These are phyloP conservation scores for Cryphonectria parasitica DNA, from an alignment of 2,329 filamentous ascomycete genomes.

Conservation along the genomic window DNA sequence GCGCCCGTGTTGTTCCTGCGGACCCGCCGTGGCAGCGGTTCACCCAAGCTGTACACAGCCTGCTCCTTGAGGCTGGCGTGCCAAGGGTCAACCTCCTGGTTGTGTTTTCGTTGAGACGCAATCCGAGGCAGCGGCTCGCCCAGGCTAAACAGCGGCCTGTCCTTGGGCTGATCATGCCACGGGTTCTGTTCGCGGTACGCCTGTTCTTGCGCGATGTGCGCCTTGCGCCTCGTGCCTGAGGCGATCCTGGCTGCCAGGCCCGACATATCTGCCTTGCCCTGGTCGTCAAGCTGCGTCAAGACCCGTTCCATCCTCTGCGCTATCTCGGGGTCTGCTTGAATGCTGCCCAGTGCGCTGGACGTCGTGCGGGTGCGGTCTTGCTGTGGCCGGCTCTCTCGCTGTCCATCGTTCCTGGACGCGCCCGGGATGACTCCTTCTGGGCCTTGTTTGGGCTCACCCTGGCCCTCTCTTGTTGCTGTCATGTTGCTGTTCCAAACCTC, in stretches of 20 bases:
- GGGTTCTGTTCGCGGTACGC: conserved; percentile 35
- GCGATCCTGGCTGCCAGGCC: conserved; percentile 19
- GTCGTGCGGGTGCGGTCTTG: conserved; percentile 6
- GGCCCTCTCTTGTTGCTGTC: neutral
- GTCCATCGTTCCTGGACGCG: neutral
- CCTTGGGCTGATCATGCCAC: conserved; percentile 32
- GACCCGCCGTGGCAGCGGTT: conserved; percentile 32
- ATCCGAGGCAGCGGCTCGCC: conserved; percentile 33
- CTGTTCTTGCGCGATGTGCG: conserved; percentile 25
- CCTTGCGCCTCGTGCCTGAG: conserved; percentile 17
- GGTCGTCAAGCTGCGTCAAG: conserved; percentile 19
- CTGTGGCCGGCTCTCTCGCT: neutral
- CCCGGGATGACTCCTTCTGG: neutral
- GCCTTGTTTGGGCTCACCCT: neutral
- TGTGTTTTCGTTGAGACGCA: neutral
- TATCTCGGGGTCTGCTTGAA: conserved; percentile 17
- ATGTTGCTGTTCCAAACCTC: neutral
- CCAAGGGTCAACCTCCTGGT: conserved; percentile 2
- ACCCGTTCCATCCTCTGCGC: conserved; percentile 18
- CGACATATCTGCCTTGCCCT: conserved; percentile 19
- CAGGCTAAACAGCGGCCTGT: conserved; percentile 36
- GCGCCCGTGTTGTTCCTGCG: conserved; percentile 14
- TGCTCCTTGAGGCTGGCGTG: conserved; percentile 22
- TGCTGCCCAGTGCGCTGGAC: conserved; percentile 16
- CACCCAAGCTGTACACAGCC: conserved; percentile 35